Percentiles rank a stretch among this genome's conserved stretches.
These are phyloP conservation scores for Toxoplasma gondii DNA, from an alignment of 169 alveolate species.

Conservation along the genomic window DNA sequence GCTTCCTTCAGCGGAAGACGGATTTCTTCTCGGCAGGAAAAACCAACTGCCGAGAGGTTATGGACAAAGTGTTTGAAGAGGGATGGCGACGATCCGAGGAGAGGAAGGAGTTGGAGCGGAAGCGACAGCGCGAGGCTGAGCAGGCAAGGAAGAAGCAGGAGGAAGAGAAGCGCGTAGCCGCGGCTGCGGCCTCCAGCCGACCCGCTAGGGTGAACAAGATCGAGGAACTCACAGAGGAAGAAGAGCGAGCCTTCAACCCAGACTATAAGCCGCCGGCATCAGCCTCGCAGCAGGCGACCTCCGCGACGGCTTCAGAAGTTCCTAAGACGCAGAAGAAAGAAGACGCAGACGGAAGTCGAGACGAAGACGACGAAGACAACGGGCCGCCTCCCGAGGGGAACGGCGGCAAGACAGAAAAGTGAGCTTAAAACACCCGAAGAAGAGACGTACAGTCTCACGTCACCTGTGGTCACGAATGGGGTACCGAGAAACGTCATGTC, in stretches of 20 bases:
- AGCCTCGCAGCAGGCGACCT: background rate
- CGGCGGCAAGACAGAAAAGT: constrained; percentile 90
- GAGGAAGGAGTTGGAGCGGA: constrained; percentile 76
- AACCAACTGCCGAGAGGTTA: constrained; percentile 64
- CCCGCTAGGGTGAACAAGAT: constrained; percentile 40
- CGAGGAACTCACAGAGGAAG: constrained; percentile 76
- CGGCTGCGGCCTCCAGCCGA: background rate
- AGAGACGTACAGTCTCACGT: too few species aligned
- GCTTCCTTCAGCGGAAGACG: constrained; percentile 95
- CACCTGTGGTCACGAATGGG: too few species aligned
- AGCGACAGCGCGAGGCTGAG: constrained; percentile 64
- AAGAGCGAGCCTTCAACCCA: constrained; percentile 50
- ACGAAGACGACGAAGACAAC: constrained; percentile 68
- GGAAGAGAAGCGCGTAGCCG: constrained; percentile 40
- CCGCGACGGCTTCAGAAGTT: background rate
- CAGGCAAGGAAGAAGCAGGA: constrained; percentile 50
- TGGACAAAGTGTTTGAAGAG: constrained; percentile 80
- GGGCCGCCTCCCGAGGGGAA: constrained; percentile 85
- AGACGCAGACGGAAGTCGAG: constrained; percentile 17
- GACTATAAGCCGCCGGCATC: background rate
- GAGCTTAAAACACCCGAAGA: constrained; percentile 29
- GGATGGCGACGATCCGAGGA: constrained; percentile 73
- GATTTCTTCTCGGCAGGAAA: constrained; percentile 89
- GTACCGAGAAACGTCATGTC: too few species aligned
- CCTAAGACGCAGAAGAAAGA: background rate